Evolutionary conservation across 306 rosid species (phyloP).

Genomic region (Neltuma alba): DNA sequence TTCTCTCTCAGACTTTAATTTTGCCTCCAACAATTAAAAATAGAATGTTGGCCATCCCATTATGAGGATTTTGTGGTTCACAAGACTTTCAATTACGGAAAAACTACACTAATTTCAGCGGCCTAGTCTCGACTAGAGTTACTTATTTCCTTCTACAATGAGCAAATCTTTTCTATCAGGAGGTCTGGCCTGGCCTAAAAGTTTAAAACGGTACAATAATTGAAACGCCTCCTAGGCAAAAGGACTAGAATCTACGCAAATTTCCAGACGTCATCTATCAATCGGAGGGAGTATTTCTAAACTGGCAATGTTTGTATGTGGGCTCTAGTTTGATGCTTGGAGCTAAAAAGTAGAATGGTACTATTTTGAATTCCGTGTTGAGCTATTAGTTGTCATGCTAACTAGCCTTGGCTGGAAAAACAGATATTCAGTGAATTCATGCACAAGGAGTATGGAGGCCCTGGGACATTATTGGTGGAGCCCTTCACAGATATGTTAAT

Average conservation of each 20-base stretch:
- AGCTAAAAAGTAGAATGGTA: slow-evolving; percentile 24
- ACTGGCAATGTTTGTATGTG: slow-evolving; percentile 34
- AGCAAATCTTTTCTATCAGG: slow-evolving; percentile 23
- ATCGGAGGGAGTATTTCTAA: slow-evolving; percentile 24
- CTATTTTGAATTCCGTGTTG: slow-evolving; percentile 33
- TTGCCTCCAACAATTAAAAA: slow-evolving; percentile 9
- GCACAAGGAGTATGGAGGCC: slow-evolving; percentile 72
- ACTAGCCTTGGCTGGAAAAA: slow-evolving; percentile 29
- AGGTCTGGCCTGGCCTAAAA: slow-evolving; percentile 1
- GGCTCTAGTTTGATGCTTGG: slow-evolving; percentile 38
- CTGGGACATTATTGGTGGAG: slow-evolving; percentile 80
- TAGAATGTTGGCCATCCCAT: slow-evolving; percentile 18
- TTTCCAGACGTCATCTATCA: slow-evolving; percentile 21
- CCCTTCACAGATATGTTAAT: slow-evolving; percentile 71
- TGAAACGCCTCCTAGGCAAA: slow-evolving; percentile 7
- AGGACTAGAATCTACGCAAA: slow-evolving; percentile 24
- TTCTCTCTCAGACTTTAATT: slow-evolving; percentile 14
- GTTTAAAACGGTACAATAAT: slow-evolving; percentile 36
- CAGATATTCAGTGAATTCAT: slow-evolving; percentile 68
- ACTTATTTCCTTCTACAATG: slow-evolving; percentile 24
- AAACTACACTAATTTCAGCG: slow-evolving; percentile 26
- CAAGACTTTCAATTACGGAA: slow-evolving; percentile 12
- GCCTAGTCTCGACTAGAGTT: background rate
- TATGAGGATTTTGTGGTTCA: slow-evolving; percentile 24
- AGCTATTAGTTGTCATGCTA: slow-evolving; percentile 32